Percentiles rank a stretch among this genome's conserved stretches.
phyloP scores from a whole-genome alignment of 116 monocot genomes.

The Posidonia oceanica region DNA sequence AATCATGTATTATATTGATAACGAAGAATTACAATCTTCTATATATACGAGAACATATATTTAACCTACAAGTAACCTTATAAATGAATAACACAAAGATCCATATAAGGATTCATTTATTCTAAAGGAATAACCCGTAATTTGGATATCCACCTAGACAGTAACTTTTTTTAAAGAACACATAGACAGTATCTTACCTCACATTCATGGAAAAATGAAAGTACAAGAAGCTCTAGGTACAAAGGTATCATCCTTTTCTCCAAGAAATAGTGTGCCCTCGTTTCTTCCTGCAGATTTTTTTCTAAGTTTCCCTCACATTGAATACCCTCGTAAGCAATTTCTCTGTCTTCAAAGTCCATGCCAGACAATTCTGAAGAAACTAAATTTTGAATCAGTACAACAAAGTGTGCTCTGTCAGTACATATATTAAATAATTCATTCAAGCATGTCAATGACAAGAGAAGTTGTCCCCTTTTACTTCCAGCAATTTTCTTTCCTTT shows the following conservation, averaged over 20 bases:
- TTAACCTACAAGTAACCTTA: no score
- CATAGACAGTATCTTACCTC: constrained; percentile 39
- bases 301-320: constrained; percentile 8
- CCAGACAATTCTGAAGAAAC: constrained; percentile 19
- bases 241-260: constrained; percentile 54
- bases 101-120: no score
- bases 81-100: no score
- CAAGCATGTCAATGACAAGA: constrained; percentile 52
- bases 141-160: no score
- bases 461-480: constrained; percentile 26
- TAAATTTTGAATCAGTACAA: constrained; percentile 41
- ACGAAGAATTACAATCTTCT: no score
- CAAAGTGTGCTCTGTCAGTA: constrained; percentile 13
- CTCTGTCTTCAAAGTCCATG: constrained; percentile 14
- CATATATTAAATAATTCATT: constrained; percentile 48
- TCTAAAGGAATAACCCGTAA: no score
- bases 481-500: constrained; percentile 39
- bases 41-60: no score
- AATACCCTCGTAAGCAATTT: constrained; percentile 3
- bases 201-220: constrained; percentile 45
- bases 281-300: constrained; percentile 7
- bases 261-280: constrained; percentile 33
- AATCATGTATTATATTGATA: no score
- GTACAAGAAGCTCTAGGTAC: constrained; percentile 26
- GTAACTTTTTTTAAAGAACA: background rate